These are phyloP conservation scores for Phytophthora ramorum DNA, from an alignment of 352 stramenopile genomes.

Conservation along the genomic window DNA sequence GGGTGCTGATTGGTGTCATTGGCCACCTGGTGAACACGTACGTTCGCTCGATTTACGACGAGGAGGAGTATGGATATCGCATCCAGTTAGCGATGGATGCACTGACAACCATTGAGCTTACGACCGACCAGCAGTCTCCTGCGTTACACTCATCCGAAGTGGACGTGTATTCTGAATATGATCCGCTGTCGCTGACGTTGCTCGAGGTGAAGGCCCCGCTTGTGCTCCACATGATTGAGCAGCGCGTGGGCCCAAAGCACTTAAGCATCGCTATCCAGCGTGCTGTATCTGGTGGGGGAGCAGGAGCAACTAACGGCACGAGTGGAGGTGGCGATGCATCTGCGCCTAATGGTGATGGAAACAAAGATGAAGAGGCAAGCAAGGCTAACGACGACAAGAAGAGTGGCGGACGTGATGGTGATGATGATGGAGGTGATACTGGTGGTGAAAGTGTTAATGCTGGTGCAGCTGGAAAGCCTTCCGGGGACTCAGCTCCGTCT, in stretches of 20 bases:
- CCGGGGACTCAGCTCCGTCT: constrained; percentile 16
- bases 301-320: constrained; percentile 18
- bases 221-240: constrained; percentile 90
- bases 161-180: constrained; percentile 87
- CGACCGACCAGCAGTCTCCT: constrained; percentile 64
- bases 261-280: constrained; percentile 80
- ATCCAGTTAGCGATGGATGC: constrained; percentile 89
- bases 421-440: constrained; percentile 42
- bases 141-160: constrained; percentile 78
- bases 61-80: constrained; percentile 88
- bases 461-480: constrained; percentile 28
- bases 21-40: constrained; percentile 87
- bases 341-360: constrained; percentile 41
- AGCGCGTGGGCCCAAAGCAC: constrained; percentile 78
- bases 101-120: constrained; percentile 86
- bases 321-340: constrained; percentile 37
- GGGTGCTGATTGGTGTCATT: constrained; percentile 84
- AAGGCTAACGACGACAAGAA: constrained; percentile 37
- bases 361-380: constrained; percentile 42
- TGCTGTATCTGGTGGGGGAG: constrained; percentile 61
- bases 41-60: constrained; percentile 77
- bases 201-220: constrained; percentile 84
- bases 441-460: constrained; percentile 21
- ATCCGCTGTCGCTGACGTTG: constrained; percentile 72
- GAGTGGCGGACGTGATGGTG: constrained; percentile 36